Evolutionary conservation across 768 basidiomycete species (phyloP).

Genomic region (Boletus rufocinnamomeus): DNA sequence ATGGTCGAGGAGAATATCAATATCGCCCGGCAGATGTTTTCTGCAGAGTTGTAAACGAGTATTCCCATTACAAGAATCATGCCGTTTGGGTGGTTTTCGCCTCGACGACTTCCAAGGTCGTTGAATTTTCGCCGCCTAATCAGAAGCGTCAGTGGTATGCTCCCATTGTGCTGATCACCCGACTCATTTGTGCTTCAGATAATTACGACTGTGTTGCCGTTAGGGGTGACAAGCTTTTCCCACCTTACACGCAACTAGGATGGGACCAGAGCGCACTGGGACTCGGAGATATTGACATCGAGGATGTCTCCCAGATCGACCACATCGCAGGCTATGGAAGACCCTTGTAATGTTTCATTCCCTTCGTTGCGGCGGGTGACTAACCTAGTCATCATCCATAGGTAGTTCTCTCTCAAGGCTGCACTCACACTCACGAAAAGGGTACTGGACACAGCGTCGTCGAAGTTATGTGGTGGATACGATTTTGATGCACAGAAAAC

Average conservation of each 20-base stretch:
- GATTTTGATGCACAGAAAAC: too few relatives aligned
- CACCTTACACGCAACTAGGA: conserved; percentile 10
- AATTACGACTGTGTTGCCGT: neutral
- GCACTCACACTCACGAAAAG: neutral
- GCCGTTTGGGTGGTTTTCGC: conserved; percentile 20
- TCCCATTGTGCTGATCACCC: too few relatives aligned
- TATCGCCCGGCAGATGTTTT: conserved; percentile 12
- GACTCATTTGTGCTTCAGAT: conserved; percentile 1
- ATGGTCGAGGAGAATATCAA: too few relatives aligned
- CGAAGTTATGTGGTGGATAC: too few relatives aligned
- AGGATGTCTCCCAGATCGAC: conserved; percentile 1
- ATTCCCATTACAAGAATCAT: conserved; percentile 7
- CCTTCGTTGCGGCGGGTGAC: neutral
- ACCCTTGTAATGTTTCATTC: neutral
- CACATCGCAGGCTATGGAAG: conserved; percentile 7
- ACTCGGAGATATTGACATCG: neutral
- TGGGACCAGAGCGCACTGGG: conserved; percentile 19
- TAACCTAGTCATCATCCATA: neutral
- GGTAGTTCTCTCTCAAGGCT: neutral
- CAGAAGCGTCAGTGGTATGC: neutral
- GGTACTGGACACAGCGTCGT: too few relatives aligned
- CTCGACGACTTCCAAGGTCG: conserved; percentile 16
- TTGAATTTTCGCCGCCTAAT: conserved; percentile 8
- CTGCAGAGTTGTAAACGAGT: conserved; percentile 2
- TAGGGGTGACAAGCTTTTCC: neutral